Evolutionary conservation across 768 basidiomycete species (phyloP).

Genomic region (Megacollybia marginata): DNA sequence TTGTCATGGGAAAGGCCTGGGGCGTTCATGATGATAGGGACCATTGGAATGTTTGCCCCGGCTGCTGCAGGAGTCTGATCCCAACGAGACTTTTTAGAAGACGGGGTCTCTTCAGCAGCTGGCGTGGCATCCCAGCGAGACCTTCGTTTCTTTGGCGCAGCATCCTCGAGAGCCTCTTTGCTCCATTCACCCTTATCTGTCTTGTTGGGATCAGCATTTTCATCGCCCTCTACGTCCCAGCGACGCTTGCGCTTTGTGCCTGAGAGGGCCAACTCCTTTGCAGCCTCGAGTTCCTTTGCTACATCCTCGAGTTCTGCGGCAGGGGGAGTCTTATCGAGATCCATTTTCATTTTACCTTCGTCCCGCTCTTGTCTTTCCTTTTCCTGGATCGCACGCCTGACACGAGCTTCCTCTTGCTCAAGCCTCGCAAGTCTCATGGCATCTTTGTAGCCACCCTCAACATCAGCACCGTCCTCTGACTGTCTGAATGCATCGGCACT

Average conservation of each 20-base stretch:
- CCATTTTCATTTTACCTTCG: constrained; percentile 70
- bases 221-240: constrained; percentile 66
- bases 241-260: constrained; percentile 72
- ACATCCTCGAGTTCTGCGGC: constrained; percentile 71
- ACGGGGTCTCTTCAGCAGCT: constrained; percentile 67
- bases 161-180: constrained; percentile 64
- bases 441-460: constrained; percentile 90
- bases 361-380: constrained; percentile 76
- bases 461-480: constrained; percentile 56
- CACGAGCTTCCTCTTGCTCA: constrained; percentile 85
- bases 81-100: constrained; percentile 82
- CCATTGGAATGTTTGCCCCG: constrained; percentile 54
- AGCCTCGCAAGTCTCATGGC: constrained; percentile 87
- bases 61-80: constrained; percentile 82
- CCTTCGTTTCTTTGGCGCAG: constrained; percentile 83
- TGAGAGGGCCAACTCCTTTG: constrained; percentile 31
- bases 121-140: constrained; percentile 97
- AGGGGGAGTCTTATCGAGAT: constrained; percentile 89
- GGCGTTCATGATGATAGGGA: constrained; percentile 82
- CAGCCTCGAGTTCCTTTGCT: constrained; percentile 58
- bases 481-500: constrained; percentile 75
- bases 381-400: constrained; percentile 69
- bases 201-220: constrained; percentile 58
- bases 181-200: constrained; percentile 62
- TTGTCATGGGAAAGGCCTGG: constrained; percentile 87